Conservation (phyloP, 768 basidiomycete species). For the button mushroom (Agaricus bisporus) region DNA sequence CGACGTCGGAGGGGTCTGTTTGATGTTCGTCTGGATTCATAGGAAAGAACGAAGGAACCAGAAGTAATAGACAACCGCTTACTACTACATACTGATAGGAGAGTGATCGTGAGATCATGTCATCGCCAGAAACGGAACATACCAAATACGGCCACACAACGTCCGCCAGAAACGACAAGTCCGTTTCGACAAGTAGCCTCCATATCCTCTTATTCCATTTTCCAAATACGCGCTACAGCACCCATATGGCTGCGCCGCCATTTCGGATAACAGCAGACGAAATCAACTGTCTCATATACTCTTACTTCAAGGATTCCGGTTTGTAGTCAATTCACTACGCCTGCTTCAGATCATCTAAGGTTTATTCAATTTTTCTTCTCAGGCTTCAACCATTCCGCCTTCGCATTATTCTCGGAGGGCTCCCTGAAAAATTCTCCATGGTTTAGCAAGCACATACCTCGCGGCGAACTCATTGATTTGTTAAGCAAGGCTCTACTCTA, state of each 20-base stretch:
- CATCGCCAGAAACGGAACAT: constrained; percentile 2
- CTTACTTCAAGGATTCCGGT: constrained; percentile 84
- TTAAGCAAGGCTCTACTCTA: constrained; percentile 78
- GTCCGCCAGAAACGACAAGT: constrained; percentile 7
- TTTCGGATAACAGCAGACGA: constrained; percentile 74
- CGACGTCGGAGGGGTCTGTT: no score
- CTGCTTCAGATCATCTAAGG: background rate
- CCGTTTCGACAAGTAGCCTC: constrained; percentile 1
- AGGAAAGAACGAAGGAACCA: no score
- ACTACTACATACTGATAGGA: background rate
- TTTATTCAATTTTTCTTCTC: constrained; percentile 5
- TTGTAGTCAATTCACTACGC: background rate
- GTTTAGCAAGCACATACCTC: constrained; percentile 67
- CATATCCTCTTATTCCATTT: background rate
- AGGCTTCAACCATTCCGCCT: constrained; percentile 83
- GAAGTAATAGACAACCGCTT: no score
- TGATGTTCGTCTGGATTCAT: no score
- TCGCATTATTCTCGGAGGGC: constrained; percentile 70
- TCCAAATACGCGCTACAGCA: background rate
- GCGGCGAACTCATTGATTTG: constrained; percentile 78
- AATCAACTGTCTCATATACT: constrained; percentile 79
- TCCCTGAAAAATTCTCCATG: constrained; percentile 65
- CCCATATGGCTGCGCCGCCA: constrained; percentile 33
- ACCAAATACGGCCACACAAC: constrained; percentile 6
- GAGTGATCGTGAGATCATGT: constrained; percentile 9